These are phyloP conservation scores for Salvia sclarea DNA, from an alignment of 305 asterid species.

Conservation along the genomic window DNA sequence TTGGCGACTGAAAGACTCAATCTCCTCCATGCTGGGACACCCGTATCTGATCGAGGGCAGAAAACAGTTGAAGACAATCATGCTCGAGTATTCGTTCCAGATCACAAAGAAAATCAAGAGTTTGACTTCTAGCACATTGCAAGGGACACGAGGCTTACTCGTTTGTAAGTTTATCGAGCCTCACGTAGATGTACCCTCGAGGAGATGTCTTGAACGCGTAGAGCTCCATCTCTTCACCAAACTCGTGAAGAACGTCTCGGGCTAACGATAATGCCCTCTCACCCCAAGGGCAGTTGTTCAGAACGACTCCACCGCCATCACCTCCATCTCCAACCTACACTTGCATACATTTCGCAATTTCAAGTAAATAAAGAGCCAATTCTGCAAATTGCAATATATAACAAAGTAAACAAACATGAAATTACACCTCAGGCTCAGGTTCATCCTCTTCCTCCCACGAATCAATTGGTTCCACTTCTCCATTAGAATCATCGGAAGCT, in stretches of 20 bases:
- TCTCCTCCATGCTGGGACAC: constrained; percentile 76
- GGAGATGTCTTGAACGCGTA: constrained; percentile 82
- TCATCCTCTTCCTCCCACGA: constrained; percentile 93
- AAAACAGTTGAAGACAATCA: constrained; percentile 5
- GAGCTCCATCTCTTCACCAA: constrained; percentile 66
- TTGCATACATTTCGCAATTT: neutral
- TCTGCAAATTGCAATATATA: neutral
- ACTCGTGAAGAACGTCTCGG: constrained; percentile 51
- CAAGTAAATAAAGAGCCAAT: neutral
- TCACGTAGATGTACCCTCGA: constrained; percentile 77
- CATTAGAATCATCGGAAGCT: constrained; percentile 47
- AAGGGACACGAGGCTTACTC: constrained; percentile 50
- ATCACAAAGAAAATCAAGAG: constrained; percentile 18
- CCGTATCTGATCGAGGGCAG: constrained; percentile 59
- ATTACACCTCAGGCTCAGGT: constrained; percentile 67
- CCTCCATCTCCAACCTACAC: constrained; percentile 88
- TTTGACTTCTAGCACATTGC: neutral
- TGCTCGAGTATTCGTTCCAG: neutral
- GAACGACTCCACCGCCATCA: constrained; percentile 89
- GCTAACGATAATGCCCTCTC: constrained; percentile 65
- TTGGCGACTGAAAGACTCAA: constrained; percentile 66
- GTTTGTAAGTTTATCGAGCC: constrained; percentile 72
- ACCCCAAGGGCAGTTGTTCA: constrained; percentile 78
- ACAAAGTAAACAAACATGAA: neutral
- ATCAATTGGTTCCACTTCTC: constrained; percentile 76